Base-by-base conservation (phyloP, 176 grass and related monocot species). In the Hyparrhenia diplandra region DNA sequence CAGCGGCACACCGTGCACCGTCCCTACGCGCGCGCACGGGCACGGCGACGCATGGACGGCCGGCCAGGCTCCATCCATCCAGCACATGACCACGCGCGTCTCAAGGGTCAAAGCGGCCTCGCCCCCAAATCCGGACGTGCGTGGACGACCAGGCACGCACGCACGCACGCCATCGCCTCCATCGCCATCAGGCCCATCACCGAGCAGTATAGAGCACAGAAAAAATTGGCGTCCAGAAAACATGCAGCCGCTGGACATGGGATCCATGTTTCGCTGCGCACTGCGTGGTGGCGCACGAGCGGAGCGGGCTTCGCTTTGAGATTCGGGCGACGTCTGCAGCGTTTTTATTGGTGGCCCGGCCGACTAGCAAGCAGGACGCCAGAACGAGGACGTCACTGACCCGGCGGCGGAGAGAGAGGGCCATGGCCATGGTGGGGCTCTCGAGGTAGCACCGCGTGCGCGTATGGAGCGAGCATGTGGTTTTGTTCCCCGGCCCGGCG, bases 401-500 rank as follows among this genome's bases (percentile, higher is more conserved):
- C 58, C 62, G 58, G 37, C 37, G 37, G 37, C 4, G 31, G 31
- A 32, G 31, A 40, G 37, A n/a, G n/a, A n/a, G 1, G 31, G 37
- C 37, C 37, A 10, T 40, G 37, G 37, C 37, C 37, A 40, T 40
- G 74, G n/a, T n/a, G 58, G 59, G 18, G 39, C 16, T 39, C 75
- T 64, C 59, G 34, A 37, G 73, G n/a, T 57, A 58, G 62, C 37
- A 13, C 3, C 21, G 51, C 6, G 25, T 47, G 37, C 64, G 52
- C 51, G 18, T 70, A 71, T 62, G 74, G 65, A 63, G 65, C 52
- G 29, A 14, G 54, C 75, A 79, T 61, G 83, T 72, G 83, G 41
- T 64, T 64, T 64, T 85, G 83, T 85, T 79, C 67, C 83, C 46
- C 25, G 11, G 30, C 69, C n/a, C n/a, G n/a, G n/a, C n/a, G n/a